Evolutionary conservation across 345 rosid species (phyloP).

Genomic region (Salix arbutifolia): DNA sequence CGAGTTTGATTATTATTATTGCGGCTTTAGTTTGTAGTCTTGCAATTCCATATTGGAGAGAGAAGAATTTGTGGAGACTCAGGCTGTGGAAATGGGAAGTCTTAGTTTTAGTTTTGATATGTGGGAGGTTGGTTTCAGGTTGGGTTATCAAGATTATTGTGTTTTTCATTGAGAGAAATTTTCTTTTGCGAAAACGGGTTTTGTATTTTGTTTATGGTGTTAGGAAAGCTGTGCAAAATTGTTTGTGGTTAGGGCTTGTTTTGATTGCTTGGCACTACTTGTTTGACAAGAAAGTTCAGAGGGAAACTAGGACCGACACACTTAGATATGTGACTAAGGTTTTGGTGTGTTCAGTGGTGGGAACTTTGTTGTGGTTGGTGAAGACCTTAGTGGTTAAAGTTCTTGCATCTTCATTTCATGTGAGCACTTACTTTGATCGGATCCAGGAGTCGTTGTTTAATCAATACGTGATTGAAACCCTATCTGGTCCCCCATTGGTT

Average conservation of each 20-base stretch:
- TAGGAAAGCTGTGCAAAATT: constrained; percentile 31
- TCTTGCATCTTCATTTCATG: constrained; percentile 36
- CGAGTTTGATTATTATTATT: constrained; percentile 24
- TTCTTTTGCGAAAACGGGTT: constrained; percentile 29
- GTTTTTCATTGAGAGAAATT: constrained; percentile 33
- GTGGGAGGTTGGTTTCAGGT: constrained; percentile 32
- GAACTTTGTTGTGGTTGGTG: constrained; percentile 29
- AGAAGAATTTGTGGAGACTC: constrained; percentile 15
- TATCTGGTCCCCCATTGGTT: constrained; percentile 29
- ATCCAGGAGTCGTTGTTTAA: constrained; percentile 34
- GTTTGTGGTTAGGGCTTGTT: constrained; percentile 34
- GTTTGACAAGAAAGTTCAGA: constrained; percentile 29
- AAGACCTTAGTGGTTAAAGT: constrained; percentile 33
- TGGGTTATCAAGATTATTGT: constrained; percentile 29
- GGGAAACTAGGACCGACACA: constrained; percentile 17
- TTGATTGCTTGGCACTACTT: constrained; percentile 33
- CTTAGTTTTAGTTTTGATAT: constrained; percentile 21
- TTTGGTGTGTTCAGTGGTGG: constrained; percentile 27
- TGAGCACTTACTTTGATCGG: constrained; percentile 32
- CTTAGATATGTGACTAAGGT: constrained; percentile 25
- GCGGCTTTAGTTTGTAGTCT: constrained; percentile 27
- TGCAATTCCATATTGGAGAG: constrained; percentile 6
- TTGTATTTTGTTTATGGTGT: constrained; percentile 32
- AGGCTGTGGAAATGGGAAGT: constrained; percentile 29
- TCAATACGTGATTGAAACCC: constrained; percentile 30